These are phyloP conservation scores for Candolleomyces aberdarensis DNA, from an alignment of 768 basidiomycete genomes.

Conservation along the genomic window DNA sequence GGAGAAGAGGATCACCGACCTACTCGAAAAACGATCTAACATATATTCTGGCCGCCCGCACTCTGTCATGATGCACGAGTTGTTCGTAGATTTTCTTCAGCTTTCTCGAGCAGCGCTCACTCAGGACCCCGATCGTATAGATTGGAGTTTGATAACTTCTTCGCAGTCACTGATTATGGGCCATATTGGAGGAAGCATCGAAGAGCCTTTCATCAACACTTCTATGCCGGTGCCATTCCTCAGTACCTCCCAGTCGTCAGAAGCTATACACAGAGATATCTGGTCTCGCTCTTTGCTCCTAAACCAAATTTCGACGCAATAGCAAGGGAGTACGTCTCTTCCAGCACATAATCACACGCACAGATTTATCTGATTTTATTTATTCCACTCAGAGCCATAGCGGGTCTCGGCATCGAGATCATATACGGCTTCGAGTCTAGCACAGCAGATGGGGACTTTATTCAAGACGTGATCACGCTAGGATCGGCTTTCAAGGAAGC, in stretches of 20 bases:
- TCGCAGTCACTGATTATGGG: constrained; percentile 33
- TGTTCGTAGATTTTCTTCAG: constrained; percentile 25
- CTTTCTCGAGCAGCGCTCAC: neutral
- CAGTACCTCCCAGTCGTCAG: constrained; percentile 15
- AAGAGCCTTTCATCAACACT: constrained; percentile 20
- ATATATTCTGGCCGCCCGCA: constrained; percentile 18
- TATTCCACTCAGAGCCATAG: constrained; percentile 7
- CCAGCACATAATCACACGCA: no score
- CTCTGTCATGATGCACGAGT: constrained; percentile 35
- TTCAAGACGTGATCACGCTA: constrained; percentile 26
- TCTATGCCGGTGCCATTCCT: constrained; percentile 16
- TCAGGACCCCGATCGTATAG: neutral
- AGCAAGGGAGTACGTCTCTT: neutral
- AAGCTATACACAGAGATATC: neutral
- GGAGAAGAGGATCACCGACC: neutral
- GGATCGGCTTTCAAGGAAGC: constrained; percentile 19
- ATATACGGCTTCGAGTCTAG: constrained; percentile 26
- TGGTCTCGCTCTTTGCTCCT: neutral
- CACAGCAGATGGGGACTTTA: constrained; percentile 28
- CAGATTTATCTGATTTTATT: neutral
- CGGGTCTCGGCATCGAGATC: constrained; percentile 4
- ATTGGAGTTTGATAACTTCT: constrained; percentile 38
- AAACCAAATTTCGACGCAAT: neutral
- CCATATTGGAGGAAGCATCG: constrained; percentile 21
- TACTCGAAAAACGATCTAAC: constrained; percentile 8